A percentile compares a stretch with the other conserved stretches of the same genome.
These are phyloP conservation scores for Platismatia glauca DNA, from an alignment of 495 filamentous ascomycete species.

Conservation along the genomic window DNA sequence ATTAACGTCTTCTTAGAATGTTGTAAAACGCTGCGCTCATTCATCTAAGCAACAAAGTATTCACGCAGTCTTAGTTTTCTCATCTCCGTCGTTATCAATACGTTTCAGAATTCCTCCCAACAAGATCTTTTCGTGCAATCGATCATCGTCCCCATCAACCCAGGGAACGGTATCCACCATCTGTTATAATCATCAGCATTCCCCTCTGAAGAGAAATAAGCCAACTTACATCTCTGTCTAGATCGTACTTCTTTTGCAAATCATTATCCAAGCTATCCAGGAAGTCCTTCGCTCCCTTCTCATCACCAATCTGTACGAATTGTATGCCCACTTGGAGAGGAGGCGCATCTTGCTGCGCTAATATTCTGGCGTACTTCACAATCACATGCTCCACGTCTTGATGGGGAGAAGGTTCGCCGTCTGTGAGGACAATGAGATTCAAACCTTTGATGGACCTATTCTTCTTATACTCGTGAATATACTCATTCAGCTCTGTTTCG, in stretches of 20 bases:
- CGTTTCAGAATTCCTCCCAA: conserved; percentile 14
- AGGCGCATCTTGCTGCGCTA: conserved; percentile 62
- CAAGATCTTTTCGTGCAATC: conserved; percentile 15
- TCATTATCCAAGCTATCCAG: conserved; percentile 70
- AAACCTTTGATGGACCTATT: conserved; percentile 49
- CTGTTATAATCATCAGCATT: neutral
- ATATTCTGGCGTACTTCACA: conserved; percentile 50
- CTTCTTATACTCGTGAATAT: conserved; percentile 39
- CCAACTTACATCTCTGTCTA: conserved; percentile 17
- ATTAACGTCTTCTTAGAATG: neutral
- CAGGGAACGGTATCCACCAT: conserved; percentile 19
- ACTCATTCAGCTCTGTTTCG: conserved; percentile 62
- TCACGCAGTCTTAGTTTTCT: neutral
- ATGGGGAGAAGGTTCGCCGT: conserved; percentile 66
- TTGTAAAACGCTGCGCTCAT: neutral
- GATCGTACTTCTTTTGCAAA: conserved; percentile 28
- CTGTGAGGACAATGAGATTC: conserved; percentile 88
- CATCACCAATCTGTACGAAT: conserved; percentile 88
- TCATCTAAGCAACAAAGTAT: neutral
- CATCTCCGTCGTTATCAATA: conserved; percentile 10
- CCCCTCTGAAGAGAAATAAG: neutral
- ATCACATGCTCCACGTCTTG: conserved; percentile 62
- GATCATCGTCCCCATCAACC: conserved; percentile 3
- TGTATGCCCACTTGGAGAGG: conserved; percentile 85
- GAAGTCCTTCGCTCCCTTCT: conserved; percentile 50